Conservation (phyloP, 257 asterid species). For the Solanum lycopersicoides region DNA sequence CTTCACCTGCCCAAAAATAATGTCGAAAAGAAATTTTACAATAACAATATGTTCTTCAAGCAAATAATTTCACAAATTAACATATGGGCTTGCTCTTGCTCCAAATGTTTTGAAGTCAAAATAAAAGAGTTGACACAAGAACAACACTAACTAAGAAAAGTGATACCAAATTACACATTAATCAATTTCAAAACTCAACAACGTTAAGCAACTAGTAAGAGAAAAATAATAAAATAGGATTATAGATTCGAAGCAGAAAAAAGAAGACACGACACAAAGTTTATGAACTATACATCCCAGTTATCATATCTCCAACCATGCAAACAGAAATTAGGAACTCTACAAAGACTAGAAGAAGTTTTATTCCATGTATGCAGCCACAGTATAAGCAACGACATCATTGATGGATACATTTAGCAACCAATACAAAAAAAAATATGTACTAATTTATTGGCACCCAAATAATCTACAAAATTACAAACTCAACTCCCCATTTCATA, state of each 20-base stretch:
- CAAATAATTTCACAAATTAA: neutral
- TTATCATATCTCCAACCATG: neutral
- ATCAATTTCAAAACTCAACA: neutral
- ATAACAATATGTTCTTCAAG: neutral
- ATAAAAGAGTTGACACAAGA: neutral
- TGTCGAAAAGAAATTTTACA: neutral
- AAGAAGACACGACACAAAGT: neutral
- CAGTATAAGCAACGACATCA: too few relatives aligned
- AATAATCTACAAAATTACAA: too few relatives aligned
- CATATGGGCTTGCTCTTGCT: neutral
- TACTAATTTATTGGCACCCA: too few relatives aligned
- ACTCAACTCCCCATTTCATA: too few relatives aligned
- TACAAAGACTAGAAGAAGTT: too few relatives aligned
- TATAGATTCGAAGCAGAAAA: neutral
- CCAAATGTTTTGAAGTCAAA: neutral
- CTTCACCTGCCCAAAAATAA: neutral
- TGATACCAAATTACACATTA: neutral
- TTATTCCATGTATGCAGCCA: too few relatives aligned
- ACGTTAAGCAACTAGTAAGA: neutral
- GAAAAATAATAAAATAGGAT: neutral
- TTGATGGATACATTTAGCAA: too few relatives aligned
- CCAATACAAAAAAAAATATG: too few relatives aligned
- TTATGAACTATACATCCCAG: neutral
- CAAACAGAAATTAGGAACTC: too few relatives aligned
- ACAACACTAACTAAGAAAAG: neutral